Base-by-base conservation (phyloP, 1,139 yeast species). In the Saccharomyces pastorianus region DNA sequence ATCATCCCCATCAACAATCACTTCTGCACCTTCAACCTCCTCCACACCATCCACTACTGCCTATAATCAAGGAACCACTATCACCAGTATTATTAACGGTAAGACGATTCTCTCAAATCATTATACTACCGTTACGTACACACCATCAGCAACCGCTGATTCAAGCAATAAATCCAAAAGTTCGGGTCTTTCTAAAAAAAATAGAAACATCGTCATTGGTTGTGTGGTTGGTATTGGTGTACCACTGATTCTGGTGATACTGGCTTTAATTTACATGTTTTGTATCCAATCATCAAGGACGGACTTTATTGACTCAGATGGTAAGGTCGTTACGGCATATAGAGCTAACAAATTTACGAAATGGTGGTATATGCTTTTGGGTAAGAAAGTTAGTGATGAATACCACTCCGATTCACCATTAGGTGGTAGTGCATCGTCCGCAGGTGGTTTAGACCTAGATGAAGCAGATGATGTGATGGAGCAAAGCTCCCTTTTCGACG, bases 191-290 rank as follows among this genome's bases (percentile, higher is more conserved):
- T 72, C 80, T 0, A 62, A 64, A n/a, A 74, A 76, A 50, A 68
- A 74, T 55, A 73, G 73, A 53, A 72, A 73, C 53, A 72, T 78
- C 31, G 76, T 77, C n/a, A 73, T 78, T 49, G 83, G 83, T 46
- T 76, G 78, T 52, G 77, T 74, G 17, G 77, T 73, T 3, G 76
- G 76, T 17, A 59, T 73, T 38, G 75, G 76, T 48, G 63, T 71
- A 2, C 76, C 76, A 7, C 9, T 73, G 5, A 20, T 73, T 2
- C 47, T 64, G 2, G 56, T 58, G 0, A 27, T 65, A 0, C 46
- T 59, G 0, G 53, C 58, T 6, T 46, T 64, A 6, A 55, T 66
- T 17, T 70, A 70, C 56, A 60, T 62, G 54, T 63, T 59, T 50
- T 70, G 70, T 51, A 58, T 68, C 42, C 66, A 64, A 51, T 61